Percentiles rank a stretch among this genome's conserved stretches.
Conservation (phyloP, 75 land plant genomes). For the Sequoiadendron giganteum region DNA sequence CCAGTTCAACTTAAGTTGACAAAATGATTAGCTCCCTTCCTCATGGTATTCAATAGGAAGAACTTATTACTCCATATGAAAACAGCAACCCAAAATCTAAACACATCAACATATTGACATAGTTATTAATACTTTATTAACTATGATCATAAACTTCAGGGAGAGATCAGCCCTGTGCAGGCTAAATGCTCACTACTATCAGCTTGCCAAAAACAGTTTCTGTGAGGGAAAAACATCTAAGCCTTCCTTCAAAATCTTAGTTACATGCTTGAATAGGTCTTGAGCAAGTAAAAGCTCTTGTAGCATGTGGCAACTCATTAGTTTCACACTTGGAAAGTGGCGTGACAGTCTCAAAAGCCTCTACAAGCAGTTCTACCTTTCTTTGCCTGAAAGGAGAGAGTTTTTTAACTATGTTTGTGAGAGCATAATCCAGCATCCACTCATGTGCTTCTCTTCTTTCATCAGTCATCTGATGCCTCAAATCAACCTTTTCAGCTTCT, state of each 20-base stretch:
- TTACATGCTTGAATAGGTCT: slow-evolving; percentile 47
- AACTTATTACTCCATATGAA: neutral
- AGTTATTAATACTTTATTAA: neutral
- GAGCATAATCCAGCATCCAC: slow-evolving; percentile 82
- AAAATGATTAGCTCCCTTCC: neutral
- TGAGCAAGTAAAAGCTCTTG: slow-evolving; percentile 17
- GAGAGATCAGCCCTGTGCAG: neutral
- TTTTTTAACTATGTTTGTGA: slow-evolving; percentile 40
- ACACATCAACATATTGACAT: neutral
- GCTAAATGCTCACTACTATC: neutral
- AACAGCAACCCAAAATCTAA: neutral
- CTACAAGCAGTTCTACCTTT: slow-evolving; percentile 71
- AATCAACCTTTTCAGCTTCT: slow-evolving; percentile 60
- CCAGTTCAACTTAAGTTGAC: neutral
- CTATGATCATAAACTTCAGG: neutral
- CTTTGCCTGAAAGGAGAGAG: slow-evolving; percentile 56
- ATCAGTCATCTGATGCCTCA: slow-evolving; percentile 57
- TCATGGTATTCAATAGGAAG: neutral
- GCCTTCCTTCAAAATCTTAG: slow-evolving; percentile 10
- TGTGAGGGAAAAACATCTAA: neutral
- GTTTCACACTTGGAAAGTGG: slow-evolving; percentile 30
- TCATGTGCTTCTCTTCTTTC: slow-evolving; percentile 75
- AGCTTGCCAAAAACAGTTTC: neutral
- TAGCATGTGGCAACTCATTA: slow-evolving; percentile 4
- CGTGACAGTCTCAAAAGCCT: slow-evolving; percentile 77